Evolutionary conservation across 257 asterid genomes (phyloP).

Genomic region (Nicotiana tomentosiformis): DNA sequence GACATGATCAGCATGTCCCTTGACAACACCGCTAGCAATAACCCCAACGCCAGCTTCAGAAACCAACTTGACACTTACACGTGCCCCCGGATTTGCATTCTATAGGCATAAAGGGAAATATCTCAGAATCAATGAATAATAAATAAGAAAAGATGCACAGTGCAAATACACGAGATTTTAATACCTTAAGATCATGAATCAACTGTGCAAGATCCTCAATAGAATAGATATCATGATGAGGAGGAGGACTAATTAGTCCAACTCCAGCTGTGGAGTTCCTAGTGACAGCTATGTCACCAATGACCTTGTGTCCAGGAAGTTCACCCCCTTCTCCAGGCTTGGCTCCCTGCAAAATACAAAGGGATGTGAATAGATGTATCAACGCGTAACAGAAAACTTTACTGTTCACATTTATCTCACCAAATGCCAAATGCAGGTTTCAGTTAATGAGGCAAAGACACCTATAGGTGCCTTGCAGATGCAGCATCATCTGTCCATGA

Average conservation of each 20-base stretch:
- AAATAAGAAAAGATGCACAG: not conserved
- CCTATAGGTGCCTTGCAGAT: constrained; percentile 51
- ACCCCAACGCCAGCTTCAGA: constrained; percentile 99
- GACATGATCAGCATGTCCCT: constrained; percentile 97
- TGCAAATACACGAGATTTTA: not conserved
- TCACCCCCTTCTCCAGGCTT: constrained; percentile 99
- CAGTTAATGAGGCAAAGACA: constrained; percentile 57
- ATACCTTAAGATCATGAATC: constrained; percentile 95
- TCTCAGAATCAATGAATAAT: not conserved
- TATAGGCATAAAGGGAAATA: constrained; percentile 17
- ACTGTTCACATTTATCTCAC: constrained; percentile 32
- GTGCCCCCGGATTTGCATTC: constrained; percentile 98
- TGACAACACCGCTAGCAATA: constrained; percentile 96
- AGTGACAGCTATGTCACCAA: constrained; percentile 96
- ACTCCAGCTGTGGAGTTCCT: constrained; percentile 98
- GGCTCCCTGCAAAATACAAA: constrained; percentile 72
- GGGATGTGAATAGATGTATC: constrained; percentile 16
- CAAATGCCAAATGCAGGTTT: constrained; percentile 48
- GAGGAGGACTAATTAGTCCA: constrained; percentile 98
- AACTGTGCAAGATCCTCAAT: constrained; percentile 98
- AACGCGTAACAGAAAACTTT: constrained; percentile 14
- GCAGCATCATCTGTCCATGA: constrained; percentile 57
- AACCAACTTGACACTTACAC: constrained; percentile 94
- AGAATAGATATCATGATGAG: constrained; percentile 97
- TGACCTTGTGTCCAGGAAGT: constrained; percentile 99